Evolutionary conservation across 768 basidiomycete species (phyloP), one percentile per base, ranked within the genome.

Genomic region (Tulasnella sp.): DNA sequence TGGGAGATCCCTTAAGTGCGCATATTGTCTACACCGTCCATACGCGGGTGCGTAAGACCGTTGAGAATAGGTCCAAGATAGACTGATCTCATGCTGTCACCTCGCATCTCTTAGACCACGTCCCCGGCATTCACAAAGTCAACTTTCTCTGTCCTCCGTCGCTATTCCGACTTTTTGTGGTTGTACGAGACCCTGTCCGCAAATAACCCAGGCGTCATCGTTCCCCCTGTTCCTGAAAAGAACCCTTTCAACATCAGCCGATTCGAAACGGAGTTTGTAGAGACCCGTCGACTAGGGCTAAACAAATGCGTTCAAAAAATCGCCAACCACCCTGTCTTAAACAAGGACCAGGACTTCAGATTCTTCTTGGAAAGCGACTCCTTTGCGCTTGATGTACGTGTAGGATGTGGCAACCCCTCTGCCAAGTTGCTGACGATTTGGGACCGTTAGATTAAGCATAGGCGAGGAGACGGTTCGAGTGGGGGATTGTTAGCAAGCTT

Each of bases 101-200:
- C 17, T 72, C 42, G 19, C 52, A 36, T 59, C 22, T 59, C 22
- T 42, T 75, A 93, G 90, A 97, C 95, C 0, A 92, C 90, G 7
- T 95, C 94, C 3, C 89, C 92, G 0, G 81, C 89, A 32, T 98
- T 86, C 81, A 86, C 88, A 75, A 93, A 92, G 82, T 86, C 89
- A 0, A 82, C 88, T 0, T 96, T 97, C 79, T 95, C 95, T 2
- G 97, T 98, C 67, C 87, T 99, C 1, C 87, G 97, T n/a, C 89
- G 97, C 37, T 99, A 97, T 80, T 94, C 93, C 6, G 96, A 99
- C 80, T 99, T 98, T 77, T 85, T 98, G 22, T 98, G 97, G 97
- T 81, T 99, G 0, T 97, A 92, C 79, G 94, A 95, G 77, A 88
- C 90, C 0, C 85, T 99, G 1, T 89, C 89, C 0, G 79, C 81